Conservation (phyloP, 192 early-diverging fungal genomes). For the Coemansia sp. region DNA sequence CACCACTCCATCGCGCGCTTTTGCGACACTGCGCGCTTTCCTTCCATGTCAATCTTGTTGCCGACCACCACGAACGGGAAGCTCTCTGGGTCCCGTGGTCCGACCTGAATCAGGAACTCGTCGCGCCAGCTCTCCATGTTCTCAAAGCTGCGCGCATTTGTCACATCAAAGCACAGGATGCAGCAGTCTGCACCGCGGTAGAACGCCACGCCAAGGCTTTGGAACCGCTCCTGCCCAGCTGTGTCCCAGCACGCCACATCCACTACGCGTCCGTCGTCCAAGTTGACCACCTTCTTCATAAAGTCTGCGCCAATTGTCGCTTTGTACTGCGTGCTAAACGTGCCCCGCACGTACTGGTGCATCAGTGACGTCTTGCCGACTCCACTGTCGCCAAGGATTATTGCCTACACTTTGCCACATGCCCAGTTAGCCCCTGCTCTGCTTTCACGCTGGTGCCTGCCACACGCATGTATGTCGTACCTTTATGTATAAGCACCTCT, state of each 20-base stretch:
- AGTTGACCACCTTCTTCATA: slow-evolving; percentile 91
- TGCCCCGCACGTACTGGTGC: slow-evolving; percentile 99
- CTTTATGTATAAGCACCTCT: slow-evolving; percentile 48
- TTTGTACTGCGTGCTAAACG: slow-evolving; percentile 97
- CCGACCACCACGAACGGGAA: slow-evolving; percentile 99
- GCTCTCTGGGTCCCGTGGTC: slow-evolving; percentile 91
- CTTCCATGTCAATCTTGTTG: slow-evolving; percentile 99
- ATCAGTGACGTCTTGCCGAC: slow-evolving; percentile 98
- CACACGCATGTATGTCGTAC: slow-evolving; percentile 7
- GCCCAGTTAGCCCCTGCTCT: background rate
- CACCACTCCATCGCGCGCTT: slow-evolving; percentile 97
- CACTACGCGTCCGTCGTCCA: slow-evolving; percentile 88
- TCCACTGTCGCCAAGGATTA: slow-evolving; percentile 62
- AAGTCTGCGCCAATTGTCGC: slow-evolving; percentile 99
- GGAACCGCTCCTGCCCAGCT: slow-evolving; percentile 98
- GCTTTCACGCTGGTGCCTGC: no score
- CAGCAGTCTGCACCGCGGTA: slow-evolving; percentile 99
- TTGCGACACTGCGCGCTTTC: slow-evolving; percentile 84
- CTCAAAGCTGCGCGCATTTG: slow-evolving; percentile 91
- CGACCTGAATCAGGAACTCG: slow-evolving; percentile 97
- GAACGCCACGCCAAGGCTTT: slow-evolving; percentile 96
- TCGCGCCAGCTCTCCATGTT: slow-evolving; percentile 97
- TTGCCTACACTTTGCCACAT: slow-evolving; percentile 30
- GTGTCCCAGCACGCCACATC: slow-evolving; percentile 99
- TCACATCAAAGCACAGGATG: slow-evolving; percentile 95